These are phyloP conservation scores for Alternaria gansuensis DNA, from an alignment of 2,329 filamentous ascomycete genomes.

Conservation along the genomic window DNA sequence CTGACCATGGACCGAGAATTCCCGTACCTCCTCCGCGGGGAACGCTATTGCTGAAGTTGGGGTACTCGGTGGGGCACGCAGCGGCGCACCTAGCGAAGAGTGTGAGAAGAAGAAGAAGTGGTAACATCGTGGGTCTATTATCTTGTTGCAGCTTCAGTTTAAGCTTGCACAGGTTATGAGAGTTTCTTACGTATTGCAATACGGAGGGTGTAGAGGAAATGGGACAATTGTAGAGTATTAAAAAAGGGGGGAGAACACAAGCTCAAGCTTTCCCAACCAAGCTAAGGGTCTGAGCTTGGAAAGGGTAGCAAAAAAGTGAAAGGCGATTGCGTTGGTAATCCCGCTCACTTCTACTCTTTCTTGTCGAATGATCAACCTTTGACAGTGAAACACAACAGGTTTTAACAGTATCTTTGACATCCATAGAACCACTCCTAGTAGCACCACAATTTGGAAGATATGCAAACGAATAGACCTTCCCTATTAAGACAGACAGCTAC, in stretches of 20 bases:
- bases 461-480: too few relatives aligned
- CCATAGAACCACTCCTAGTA: too few relatives aligned
- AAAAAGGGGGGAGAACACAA: rapidly evolving
- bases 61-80: neutral
- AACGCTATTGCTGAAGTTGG: neutral
- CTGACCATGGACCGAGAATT: neutral
- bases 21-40: neutral
- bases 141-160: too few relatives aligned
- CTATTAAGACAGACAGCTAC: too few relatives aligned
- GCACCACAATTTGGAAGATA: too few relatives aligned
- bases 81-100: neutral
- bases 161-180: too few relatives aligned
- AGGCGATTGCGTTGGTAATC: neutral
- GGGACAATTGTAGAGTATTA: too few relatives aligned
- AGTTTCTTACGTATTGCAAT: neutral
- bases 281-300: neutral
- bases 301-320: neutral
- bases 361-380: neutral
- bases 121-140: neutral
- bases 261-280: neutral
- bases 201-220: neutral
- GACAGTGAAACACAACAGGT: neutral
- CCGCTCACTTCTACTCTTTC: neutral
- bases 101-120: rapidly evolving
- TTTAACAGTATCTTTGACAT: neutral